phyloP scores from a whole-genome alignment of 2,329 filamentous ascomycete genomes.

The Epichloe uncinata region DNA sequence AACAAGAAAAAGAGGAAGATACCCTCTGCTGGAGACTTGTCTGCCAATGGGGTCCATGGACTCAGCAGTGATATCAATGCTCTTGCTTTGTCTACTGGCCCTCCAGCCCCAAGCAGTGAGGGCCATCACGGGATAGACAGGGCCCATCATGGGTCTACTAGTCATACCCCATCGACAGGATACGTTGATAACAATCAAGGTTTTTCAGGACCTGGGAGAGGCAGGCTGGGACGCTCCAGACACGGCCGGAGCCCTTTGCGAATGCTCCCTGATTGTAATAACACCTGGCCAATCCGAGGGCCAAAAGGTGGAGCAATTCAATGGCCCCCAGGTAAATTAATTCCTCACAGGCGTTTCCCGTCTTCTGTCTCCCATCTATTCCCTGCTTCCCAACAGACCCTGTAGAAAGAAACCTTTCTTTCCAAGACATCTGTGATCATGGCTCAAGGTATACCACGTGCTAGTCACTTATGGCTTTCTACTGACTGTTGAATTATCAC shows the following conservation, averaged over 20 bases:
- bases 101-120: slow-evolving; percentile 18
- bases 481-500: neutral
- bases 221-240: slow-evolving; percentile 59
- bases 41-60: slow-evolving; percentile 27
- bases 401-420: neutral
- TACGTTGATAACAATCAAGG: slow-evolving; percentile 40
- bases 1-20: slow-evolving; percentile 99
- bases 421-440: neutral
- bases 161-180: slow-evolving; percentile 29
- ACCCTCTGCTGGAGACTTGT: slow-evolving; percentile 67
- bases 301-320: slow-evolving; percentile 32
- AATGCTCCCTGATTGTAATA: slow-evolving; percentile 44
- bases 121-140: slow-evolving; percentile 13
- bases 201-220: slow-evolving; percentile 74
- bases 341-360: neutral
- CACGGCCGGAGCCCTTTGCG: slow-evolving; percentile 50
- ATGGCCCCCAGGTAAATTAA: slow-evolving; percentile 32
- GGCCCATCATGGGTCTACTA: slow-evolving; percentile 10
- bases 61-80: slow-evolving; percentile 28
- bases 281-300: slow-evolving; percentile 38
- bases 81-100: slow-evolving; percentile 13
- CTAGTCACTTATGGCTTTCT: neutral
- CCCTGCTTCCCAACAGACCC: neutral
- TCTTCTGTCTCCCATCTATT: neutral
- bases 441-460: neutral